Evolutionary conservation across 352 stramenopile genomes (phyloP).

Genomic region (Ochromonadaceae sp.): DNA sequence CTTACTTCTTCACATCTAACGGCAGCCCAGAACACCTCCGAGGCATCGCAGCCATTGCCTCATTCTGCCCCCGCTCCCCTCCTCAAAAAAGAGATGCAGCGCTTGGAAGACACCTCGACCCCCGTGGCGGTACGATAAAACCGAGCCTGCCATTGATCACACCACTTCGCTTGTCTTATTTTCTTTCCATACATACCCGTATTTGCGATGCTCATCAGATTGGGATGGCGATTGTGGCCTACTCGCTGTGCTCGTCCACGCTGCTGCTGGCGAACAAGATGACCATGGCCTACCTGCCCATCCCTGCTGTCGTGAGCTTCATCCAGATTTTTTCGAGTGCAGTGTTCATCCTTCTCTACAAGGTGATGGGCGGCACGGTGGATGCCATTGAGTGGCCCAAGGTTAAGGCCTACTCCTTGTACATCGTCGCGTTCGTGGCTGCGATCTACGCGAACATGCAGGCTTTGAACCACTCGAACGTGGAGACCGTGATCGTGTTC

Average conservation of each 20-base stretch:
- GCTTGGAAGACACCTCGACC: constrained; percentile 3
- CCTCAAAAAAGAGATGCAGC: constrained; percentile 14
- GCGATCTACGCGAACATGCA: constrained; percentile 61
- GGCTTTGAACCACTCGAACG: constrained; percentile 45
- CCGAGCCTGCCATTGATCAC: too few species aligned
- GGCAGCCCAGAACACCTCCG: too few species aligned
- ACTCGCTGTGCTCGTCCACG: constrained; percentile 33
- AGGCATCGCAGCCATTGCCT: too few species aligned
- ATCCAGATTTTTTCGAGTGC: constrained; percentile 31
- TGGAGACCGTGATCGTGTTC: constrained; percentile 67
- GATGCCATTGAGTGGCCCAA: constrained; percentile 28
- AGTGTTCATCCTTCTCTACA: constrained; percentile 23
- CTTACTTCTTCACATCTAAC: too few species aligned
- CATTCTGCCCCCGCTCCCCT: too few species aligned
- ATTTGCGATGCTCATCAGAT: too few species aligned
- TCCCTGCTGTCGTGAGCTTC: constrained; percentile 29
- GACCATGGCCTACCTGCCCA: constrained; percentile 29
- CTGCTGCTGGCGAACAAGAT: constrained; percentile 38
- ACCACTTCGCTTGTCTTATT: too few species aligned
- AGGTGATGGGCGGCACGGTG: constrained; percentile 20
- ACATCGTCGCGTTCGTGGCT: constrained; percentile 47
- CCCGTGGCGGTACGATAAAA: background rate
- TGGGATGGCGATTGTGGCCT: constrained; percentile 25
- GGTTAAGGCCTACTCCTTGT: constrained; percentile 33
- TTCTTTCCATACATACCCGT: too few species aligned